phyloP scores from a whole-genome alignment of 1,284 basidiomycete genomes.

The Agaricales sp. region DNA sequence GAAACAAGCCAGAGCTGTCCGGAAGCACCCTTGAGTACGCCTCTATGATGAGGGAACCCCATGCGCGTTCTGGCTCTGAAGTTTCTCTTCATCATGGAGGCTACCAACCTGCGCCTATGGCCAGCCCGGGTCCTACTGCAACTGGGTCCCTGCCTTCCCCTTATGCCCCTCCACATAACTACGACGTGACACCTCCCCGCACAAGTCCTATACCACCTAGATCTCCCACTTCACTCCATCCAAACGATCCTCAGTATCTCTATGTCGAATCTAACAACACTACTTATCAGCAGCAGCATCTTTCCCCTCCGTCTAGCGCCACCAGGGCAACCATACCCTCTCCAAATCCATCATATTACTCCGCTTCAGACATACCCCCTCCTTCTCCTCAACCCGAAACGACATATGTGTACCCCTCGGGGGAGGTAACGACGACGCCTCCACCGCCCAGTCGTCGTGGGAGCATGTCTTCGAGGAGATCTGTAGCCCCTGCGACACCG shows the following conservation, averaged over 20 bases:
- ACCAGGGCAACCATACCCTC: constrained; percentile 2
- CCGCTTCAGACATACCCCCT: constrained; percentile 51
- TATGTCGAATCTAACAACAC: background rate
- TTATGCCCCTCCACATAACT: background rate
- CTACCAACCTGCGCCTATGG: constrained; percentile 34
- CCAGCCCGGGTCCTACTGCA: background rate
- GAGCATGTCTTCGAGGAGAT: background rate
- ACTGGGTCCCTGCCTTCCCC: background rate
- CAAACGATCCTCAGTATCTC: background rate
- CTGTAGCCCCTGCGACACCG: background rate
- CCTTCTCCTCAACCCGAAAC: constrained; percentile 49
- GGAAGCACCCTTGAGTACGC: constrained; percentile 36
- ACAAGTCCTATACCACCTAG: background rate
- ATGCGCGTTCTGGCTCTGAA: constrained; percentile 55
- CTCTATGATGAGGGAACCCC: constrained; percentile 59
- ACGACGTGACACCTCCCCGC: background rate
- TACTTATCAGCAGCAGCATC: background rate
- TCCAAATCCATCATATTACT: constrained; percentile 50
- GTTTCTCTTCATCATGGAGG: constrained; percentile 24
- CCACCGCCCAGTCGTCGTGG: constrained; percentile 10
- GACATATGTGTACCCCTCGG: constrained; percentile 33
- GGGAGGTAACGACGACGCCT: constrained; percentile 32
- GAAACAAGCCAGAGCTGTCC: constrained; percentile 17
- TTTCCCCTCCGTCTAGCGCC: background rate
- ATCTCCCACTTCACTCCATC: background rate